Base-by-base conservation (phyloP, 1,284 basidiomycete genomes). In the Moesziomyces globuligerus region DNA sequence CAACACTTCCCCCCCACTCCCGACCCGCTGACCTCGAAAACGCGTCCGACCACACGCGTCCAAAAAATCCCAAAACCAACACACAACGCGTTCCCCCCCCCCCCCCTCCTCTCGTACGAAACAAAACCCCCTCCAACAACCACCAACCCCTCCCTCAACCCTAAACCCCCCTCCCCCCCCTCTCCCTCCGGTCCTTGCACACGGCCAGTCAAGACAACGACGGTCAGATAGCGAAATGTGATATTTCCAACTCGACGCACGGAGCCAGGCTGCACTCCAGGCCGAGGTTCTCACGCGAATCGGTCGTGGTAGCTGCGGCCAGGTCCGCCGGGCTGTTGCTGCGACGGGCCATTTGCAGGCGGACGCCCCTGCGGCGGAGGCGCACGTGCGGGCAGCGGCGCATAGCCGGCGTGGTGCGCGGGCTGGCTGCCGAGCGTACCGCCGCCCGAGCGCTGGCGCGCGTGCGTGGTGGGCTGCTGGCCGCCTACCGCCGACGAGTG, bases 401-500 rank as follows among this genome's bases (percentile, higher is more conserved):
- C 3, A 24, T 43, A 49, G 26, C 23, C 40, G 21, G 20, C 44
- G 3, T 48, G 28, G 4, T 40, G 43, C 13, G 24, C 32, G 15
- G 29, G 45, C 21, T 40, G 26, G 20, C 21, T 23, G n/a, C 34
- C 18, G 18, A 23, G 32, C 9, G 32, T 38, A 4, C 42, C 52
- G 10, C 67, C 61, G 3, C 51, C 67, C 10, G 61, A 70, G 4
- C 69, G 50, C 23, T 72, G 66, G 6, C 69, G 48, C 2, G 64
- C 64, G 32, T 72, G 69, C 18, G 57, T 53, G 20, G 45, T 6
- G 23, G 23, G 48, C 40, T 26, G 43, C 39, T 41, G 57, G 20
- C 68, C 57, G 37, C 55, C 49, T 3, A 72, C 64, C 4, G 69
- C 69, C 4, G 69, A 72, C 26, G 69, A 72, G 10, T 68, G 69